A percentile compares a stretch with the other conserved stretches of the same genome.
phyloP scores from a whole-genome alignment of 768 basidiomycete genomes.

The Ephemerocybe angulata region DNA sequence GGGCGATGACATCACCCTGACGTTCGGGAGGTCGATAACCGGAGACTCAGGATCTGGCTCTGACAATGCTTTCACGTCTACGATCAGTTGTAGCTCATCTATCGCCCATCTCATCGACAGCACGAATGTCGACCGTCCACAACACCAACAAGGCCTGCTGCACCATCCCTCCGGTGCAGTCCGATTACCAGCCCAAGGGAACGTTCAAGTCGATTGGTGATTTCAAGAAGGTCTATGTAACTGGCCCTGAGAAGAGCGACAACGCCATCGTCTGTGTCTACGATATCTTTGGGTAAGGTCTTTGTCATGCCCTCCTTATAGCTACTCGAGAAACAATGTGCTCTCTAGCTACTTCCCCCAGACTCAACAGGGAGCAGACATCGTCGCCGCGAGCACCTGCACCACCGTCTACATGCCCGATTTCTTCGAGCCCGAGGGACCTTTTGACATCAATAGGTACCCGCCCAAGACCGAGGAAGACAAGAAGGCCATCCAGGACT shows the following conservation, averaged over 20 bases:
- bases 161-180: slow-evolving; percentile 51
- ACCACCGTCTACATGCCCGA: slow-evolving; percentile 65
- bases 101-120: slow-evolving; percentile 15
- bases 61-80: slow-evolving; percentile 29
- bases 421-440: slow-evolving; percentile 52
- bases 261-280: slow-evolving; percentile 55
- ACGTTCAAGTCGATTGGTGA: slow-evolving; percentile 42
- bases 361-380: slow-evolving; percentile 64
- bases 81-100: slow-evolving; percentile 38
- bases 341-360: slow-evolving; percentile 50
- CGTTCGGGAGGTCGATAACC: not conserved
- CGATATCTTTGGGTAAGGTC: slow-evolving; percentile 57
- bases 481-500: slow-evolving; percentile 49
- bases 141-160: slow-evolving; percentile 49
- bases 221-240: slow-evolving; percentile 50
- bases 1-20: not conserved
- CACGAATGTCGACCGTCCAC: slow-evolving; percentile 36
- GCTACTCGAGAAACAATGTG: not conserved
- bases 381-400: slow-evolving; percentile 48
- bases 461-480: slow-evolving; percentile 53
- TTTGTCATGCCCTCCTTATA: not conserved
- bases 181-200: slow-evolving; percentile 52
- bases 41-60: not conserved
- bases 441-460: slow-evolving; percentile 47
- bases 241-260: slow-evolving; percentile 45